Percentiles rank a stretch among this genome's conserved stretches.
These are phyloP conservation scores for Trichoderma sp. DNA, from an alignment of 2,329 filamentous ascomycete genomes.

Conservation along the genomic window DNA sequence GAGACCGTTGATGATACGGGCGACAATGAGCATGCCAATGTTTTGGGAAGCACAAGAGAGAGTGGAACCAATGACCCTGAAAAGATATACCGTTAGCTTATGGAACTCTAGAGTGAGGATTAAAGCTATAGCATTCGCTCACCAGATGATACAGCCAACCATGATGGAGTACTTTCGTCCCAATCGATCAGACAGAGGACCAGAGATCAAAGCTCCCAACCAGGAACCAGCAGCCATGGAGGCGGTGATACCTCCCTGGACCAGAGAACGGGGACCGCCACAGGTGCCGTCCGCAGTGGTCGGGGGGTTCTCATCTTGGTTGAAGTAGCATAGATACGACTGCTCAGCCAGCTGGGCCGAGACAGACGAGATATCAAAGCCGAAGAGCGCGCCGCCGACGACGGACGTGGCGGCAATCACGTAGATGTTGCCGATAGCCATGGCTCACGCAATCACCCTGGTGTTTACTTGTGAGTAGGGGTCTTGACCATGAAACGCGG, in stretches of 20 bases:
- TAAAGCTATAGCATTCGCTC: slow-evolving; percentile 32
- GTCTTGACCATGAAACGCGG: slow-evolving; percentile 12
- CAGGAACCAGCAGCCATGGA: slow-evolving; percentile 58
- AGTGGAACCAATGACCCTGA: slow-evolving; percentile 54
- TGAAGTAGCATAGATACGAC: slow-evolving; percentile 46
- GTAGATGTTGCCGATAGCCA: slow-evolving; percentile 43
- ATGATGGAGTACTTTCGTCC: slow-evolving; percentile 57
- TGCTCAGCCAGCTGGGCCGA: slow-evolving; percentile 49
- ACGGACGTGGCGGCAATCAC: slow-evolving; percentile 44
- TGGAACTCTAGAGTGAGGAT: neutral
- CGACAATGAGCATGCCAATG: slow-evolving; percentile 56
- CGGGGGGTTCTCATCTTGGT: slow-evolving; percentile 42
- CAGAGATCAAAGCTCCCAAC: slow-evolving; percentile 53
- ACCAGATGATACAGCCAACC: slow-evolving; percentile 56
- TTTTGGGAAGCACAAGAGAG: slow-evolving; percentile 51
- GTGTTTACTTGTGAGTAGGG: neutral
- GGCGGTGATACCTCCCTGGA: slow-evolving; percentile 57
- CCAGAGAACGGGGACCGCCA: slow-evolving; percentile 45
- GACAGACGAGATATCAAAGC: slow-evolving; percentile 63
- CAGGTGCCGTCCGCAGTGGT: slow-evolving; percentile 40
- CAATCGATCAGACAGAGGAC: slow-evolving; percentile 53
- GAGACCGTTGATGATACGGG: slow-evolving; percentile 67
- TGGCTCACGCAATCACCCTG: slow-evolving; percentile 28
- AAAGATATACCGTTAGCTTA: neutral
- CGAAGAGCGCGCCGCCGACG: slow-evolving; percentile 51